Percentiles rank a stretch among this genome's conserved stretches.
Conservation (phyloP, 129 eudicot genomes). For the Dittrichia graveolens region DNA sequence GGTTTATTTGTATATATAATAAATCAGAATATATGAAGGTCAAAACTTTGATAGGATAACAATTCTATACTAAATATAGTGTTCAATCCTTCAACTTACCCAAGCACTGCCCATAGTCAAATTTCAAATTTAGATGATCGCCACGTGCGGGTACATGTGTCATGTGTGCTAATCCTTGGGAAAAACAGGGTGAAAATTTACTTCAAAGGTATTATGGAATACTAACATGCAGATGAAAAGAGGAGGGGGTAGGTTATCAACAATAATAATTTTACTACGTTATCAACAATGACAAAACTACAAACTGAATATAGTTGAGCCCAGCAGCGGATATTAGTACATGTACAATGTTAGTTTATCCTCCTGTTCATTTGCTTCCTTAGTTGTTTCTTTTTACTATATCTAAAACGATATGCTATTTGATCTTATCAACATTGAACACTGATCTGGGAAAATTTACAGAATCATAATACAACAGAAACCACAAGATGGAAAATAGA, state of each 20-base stretch:
- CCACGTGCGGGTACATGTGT: not conserved
- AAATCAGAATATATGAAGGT: conserved; percentile 7
- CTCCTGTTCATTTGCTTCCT: not conserved
- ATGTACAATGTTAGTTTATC: not conserved
- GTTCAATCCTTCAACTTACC: not conserved
- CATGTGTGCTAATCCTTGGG: not conserved
- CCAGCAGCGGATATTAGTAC: conserved; percentile 2
- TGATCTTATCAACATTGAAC: conserved; percentile 46
- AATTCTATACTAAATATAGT: not conserved
- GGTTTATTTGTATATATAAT: not conserved
- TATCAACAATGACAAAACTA: not conserved
- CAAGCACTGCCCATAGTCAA: not conserved
- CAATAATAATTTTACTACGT: not conserved
- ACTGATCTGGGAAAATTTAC: not conserved
- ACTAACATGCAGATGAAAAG: not conserved
- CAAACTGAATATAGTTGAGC: not conserved
- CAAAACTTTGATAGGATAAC: not conserved
- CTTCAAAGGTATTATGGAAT: not conserved
- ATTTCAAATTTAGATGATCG: not conserved
- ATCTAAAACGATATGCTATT: conserved; percentile 8
- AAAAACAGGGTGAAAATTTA: not conserved
- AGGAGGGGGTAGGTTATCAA: not conserved
- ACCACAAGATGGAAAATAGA: not conserved
- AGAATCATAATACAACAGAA: conserved; percentile 8
- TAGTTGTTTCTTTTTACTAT: not conserved